These are phyloP conservation scores for Leccinum olivaceopallidum DNA, from an alignment of 768 basidiomycete genomes.

Conservation along the genomic window DNA sequence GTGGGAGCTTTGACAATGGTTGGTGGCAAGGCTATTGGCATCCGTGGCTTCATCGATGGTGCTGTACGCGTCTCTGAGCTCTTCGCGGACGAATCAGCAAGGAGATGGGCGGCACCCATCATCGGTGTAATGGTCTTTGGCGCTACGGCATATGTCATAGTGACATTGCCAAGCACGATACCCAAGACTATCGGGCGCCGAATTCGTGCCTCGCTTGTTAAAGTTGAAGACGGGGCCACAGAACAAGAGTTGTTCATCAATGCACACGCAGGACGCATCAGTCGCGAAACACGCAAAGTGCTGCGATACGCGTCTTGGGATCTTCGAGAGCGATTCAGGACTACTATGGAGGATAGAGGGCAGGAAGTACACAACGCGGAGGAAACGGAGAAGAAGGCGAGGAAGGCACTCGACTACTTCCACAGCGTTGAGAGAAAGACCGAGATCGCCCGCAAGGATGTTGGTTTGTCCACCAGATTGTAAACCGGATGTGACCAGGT, in stretches of 20 bases:
- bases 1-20: conserved; percentile 89
- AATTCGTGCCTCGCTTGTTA: conserved; percentile 63
- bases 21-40: conserved; percentile 78
- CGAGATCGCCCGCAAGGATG: conserved; percentile 34
- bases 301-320: conserved; percentile 91
- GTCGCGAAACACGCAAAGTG: conserved; percentile 91
- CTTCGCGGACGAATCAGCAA: conserved; percentile 73
- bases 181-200: conserved; percentile 89
- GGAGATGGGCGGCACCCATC: conserved; percentile 87
- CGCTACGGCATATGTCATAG: conserved; percentile 73
- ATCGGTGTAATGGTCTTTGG: conserved; percentile 77
- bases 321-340: conserved; percentile 75
- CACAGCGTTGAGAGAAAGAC: conserved; percentile 49
- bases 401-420: conserved; percentile 75
- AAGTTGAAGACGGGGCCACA: conserved; percentile 44
- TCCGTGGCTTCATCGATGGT: conserved; percentile 76
- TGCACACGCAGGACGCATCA: conserved; percentile 66
- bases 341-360: conserved; percentile 75
- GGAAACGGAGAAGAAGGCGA: conserved; percentile 69
- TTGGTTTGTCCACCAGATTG: conserved; percentile 18
- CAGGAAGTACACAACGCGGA: conserved; percentile 79
- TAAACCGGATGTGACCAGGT: conserved; percentile 3
- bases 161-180: conserved; percentile 86
- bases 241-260: conserved; percentile 62
- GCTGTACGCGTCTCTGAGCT: conserved; percentile 74